Evolutionary conservation across 2,329 filamentous ascomycete genomes (phyloP).

Genomic region (Sordariomycetes sp.): DNA sequence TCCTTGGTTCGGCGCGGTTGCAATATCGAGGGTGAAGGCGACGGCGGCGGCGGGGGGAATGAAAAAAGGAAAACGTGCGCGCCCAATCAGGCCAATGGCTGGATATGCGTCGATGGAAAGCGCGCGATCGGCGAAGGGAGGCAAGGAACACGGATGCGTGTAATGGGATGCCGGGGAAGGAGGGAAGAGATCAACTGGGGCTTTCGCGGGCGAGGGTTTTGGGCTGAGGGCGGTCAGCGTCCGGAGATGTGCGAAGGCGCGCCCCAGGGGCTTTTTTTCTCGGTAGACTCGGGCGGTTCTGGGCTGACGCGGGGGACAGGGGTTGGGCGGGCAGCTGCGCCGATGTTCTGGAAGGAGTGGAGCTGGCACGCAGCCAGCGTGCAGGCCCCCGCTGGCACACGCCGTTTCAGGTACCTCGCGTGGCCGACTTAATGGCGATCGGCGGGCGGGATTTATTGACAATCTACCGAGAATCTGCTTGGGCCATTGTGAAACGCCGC

Average conservation of each 20-base stretch:
- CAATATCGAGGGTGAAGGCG: too few species aligned
- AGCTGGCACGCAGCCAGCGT: background rate
- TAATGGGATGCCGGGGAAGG: background rate
- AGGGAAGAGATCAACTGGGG: background rate
- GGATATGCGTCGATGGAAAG: background rate
- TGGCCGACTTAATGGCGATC: background rate
- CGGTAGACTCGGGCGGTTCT: background rate
- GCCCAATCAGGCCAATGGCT: too few species aligned
- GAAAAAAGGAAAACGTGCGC: too few species aligned
- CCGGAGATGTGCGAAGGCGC: background rate
- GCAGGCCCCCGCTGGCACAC: background rate
- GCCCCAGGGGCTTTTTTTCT: background rate
- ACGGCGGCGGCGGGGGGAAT: too few species aligned
- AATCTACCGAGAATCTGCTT: too few species aligned
- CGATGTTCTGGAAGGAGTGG: constrained; percentile 5
- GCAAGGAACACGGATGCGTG: background rate
- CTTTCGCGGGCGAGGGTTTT: background rate
- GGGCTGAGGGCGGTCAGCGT: too few species aligned
- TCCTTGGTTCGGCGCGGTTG: too few species aligned
- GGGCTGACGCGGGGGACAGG: background rate
- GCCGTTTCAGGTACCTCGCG: background rate
- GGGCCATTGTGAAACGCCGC: too few species aligned
- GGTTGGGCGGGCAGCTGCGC: background rate
- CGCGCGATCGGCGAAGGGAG: background rate
- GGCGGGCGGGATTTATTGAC: background rate